Evolutionary conservation across 1,284 basidiomycete genomes (phyloP), one percentile per base, ranked within the genome.

Genomic region (Anthracocystis walkeri): DNA sequence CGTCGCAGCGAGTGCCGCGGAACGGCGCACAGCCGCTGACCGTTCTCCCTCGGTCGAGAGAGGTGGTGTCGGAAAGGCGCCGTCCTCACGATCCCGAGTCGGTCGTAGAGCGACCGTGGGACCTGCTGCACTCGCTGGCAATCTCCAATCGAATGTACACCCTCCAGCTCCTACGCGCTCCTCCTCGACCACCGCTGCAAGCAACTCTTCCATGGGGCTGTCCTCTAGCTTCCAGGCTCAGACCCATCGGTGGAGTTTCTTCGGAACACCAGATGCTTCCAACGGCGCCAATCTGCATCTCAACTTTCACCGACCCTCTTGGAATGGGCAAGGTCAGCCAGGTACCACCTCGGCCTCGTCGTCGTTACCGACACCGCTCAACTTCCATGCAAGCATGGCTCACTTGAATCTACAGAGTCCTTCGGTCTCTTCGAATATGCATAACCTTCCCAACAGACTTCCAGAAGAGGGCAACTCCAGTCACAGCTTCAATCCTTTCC

Each of bases 11-110:
- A 45, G 50, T 25, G 62, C 57, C 18, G 56, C 62, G 6, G 67
- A 71, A 25, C 51, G 70, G 25, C 53, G 71, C 7, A 35, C 58
- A 4, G 71, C 71, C 2, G 75, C 71, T 4, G 75, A 77, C n/a
- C 70, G 71, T 41, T 77, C 76, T 8, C 72, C 76, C 3, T 78
- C 76, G 2, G 45, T 65, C 31, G 76, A 78, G 20, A 53, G 72
- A 6, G 65, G 74, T 7, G 77, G 77, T 33, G 75, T 74, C 1
- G 77, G 74, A 31, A 79, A 79, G 45, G 77, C 73, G 12, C 77
- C 77, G 12, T 76, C 74, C 5, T 66, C 63, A 7, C 65, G 74
- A 44, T 69, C 77, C 11, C 57, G 77, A 38, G 58, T 58, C 33
- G 64, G 67, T 31, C 62, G 75, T 11, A 44, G 77, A 41, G 67